A percentile compares a stretch with the other conserved stretches of the same genome.
phyloP scores from a whole-genome alignment of 345 rosid genomes.

The Punica granatum region DNA sequence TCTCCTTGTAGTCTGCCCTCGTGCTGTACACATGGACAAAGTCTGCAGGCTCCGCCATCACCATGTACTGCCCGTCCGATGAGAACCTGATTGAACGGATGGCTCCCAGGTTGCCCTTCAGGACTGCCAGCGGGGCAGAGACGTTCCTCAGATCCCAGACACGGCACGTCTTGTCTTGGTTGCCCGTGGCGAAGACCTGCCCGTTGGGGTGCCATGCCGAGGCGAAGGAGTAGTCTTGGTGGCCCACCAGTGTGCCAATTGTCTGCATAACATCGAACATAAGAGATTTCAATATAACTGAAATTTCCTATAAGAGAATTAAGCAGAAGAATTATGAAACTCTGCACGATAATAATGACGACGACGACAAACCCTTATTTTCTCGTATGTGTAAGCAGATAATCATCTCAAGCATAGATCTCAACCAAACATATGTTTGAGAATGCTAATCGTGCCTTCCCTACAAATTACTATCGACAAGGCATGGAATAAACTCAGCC shows the following conservation, averaged over 20 bases:
- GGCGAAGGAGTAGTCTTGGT: constrained; percentile 56
- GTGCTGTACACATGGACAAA: constrained; percentile 53
- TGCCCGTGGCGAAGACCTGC: constrained; percentile 44
- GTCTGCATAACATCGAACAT: constrained; percentile 19
- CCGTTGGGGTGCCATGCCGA: constrained; percentile 69
- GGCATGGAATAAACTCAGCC: not conserved
- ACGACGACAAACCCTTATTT: too few relatives aligned
- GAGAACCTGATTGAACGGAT: constrained; percentile 45
- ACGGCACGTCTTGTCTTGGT: constrained; percentile 62
- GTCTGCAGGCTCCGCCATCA: constrained; percentile 57
- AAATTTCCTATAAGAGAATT: too few relatives aligned
- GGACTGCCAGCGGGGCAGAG: constrained; percentile 26
- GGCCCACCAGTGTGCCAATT: constrained; percentile 31
- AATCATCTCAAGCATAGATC: too few relatives aligned
- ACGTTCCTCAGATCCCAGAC: constrained; percentile 56
- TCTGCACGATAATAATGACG: too few relatives aligned
- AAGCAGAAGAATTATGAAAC: too few relatives aligned
- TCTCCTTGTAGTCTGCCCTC: constrained; percentile 20
- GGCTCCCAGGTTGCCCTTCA: constrained; percentile 61
- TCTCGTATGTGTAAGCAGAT: too few relatives aligned
- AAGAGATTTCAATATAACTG: not conserved
- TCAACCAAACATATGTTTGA: too few relatives aligned
- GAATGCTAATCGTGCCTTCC: too few relatives aligned
- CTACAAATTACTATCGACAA: too few relatives aligned
- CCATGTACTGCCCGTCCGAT: constrained; percentile 51